Evolutionary conservation across 2,329 filamentous ascomycete species (phyloP).

Genomic region (Paraconiothyrium brasiliense): DNA sequence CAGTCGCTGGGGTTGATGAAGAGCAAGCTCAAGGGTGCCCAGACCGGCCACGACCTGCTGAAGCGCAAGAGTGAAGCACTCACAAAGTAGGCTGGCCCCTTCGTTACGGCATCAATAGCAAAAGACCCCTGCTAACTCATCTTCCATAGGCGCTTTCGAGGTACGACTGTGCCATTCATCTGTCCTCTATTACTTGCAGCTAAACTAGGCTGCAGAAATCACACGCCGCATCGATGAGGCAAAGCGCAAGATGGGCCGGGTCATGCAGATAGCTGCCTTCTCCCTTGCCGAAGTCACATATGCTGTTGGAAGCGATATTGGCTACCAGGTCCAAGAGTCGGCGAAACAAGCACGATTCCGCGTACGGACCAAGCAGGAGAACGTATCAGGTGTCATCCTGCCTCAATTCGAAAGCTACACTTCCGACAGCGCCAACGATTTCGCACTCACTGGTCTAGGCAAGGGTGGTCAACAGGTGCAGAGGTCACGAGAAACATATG

Average conservation of each 20-base stretch:
- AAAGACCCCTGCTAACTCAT: constrained; percentile 26
- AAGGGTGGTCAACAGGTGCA: constrained; percentile 98
- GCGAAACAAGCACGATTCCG: constrained; percentile 93
- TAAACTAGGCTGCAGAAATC: constrained; percentile 70
- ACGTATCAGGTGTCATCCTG: constrained; percentile 94
- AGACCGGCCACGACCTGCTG: constrained; percentile 86
- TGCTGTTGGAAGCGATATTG: constrained; percentile 90
- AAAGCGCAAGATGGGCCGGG: constrained; percentile 98
- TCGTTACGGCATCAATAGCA: constrained; percentile 3
- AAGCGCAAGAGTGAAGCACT: constrained; percentile 98
- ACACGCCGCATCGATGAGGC: constrained; percentile 97
- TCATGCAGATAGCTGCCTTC: constrained; percentile 99
- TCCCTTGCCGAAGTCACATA: constrained; percentile 98
- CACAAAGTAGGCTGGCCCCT: constrained; percentile 75
- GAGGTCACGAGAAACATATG: constrained; percentile 93
- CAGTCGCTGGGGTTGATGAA: constrained; percentile 98
- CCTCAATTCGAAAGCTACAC: constrained; percentile 93
- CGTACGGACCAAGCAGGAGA: constrained; percentile 94
- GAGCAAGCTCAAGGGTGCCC: constrained; percentile 86
- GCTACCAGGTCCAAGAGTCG: constrained; percentile 96
- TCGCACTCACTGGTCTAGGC: constrained; percentile 92
- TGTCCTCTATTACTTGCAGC: constrained; percentile 24
- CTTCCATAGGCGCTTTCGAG: constrained; percentile 79
- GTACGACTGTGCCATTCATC: constrained; percentile 59
- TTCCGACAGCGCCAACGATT: constrained; percentile 91